Conservation (phyloP, 176 grass and related monocot species). For the Alloteropsis semialata region DNA sequence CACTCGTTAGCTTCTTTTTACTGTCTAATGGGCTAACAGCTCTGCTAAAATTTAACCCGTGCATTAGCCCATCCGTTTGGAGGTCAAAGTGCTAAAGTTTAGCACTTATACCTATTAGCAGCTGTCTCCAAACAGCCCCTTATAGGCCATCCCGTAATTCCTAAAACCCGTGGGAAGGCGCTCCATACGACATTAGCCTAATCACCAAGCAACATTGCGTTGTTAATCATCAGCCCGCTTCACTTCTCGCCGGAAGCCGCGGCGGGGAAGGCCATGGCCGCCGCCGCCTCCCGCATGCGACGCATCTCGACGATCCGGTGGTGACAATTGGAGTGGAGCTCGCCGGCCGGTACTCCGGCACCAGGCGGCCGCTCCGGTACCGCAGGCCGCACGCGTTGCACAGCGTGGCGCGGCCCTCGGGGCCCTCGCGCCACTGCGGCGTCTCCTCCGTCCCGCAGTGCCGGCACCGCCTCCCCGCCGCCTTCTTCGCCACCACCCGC, state of each 20-base stretch:
- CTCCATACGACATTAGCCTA: neutral
- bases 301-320: constrained; percentile 37
- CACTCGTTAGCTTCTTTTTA: too few relatives aligned
- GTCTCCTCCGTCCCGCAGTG: constrained; percentile 50
- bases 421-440: constrained; percentile 56
- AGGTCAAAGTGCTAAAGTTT: too few relatives aligned
- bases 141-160: too few relatives aligned
- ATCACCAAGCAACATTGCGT: neutral
- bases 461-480: neutral
- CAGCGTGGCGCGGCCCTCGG: constrained; percentile 42
- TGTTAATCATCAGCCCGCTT: neutral
- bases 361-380: constrained; percentile 39
- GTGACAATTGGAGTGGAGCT: constrained; percentile 55
- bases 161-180: neutral
- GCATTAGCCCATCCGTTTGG: too few relatives aligned
- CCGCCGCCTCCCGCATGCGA: neutral
- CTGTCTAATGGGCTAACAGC: too few relatives aligned
- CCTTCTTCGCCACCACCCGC: neutral
- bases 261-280: neutral
- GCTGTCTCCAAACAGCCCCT: too few relatives aligned
- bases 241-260: constrained; percentile 9
- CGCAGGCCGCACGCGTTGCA: constrained; percentile 66
- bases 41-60: too few relatives aligned
- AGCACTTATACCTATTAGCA: too few relatives aligned
- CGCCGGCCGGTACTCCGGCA: constrained; percentile 56